Evolutionary conservation across 257 asterid species (phyloP).

Genomic region (Jacaranda copaia): DNA sequence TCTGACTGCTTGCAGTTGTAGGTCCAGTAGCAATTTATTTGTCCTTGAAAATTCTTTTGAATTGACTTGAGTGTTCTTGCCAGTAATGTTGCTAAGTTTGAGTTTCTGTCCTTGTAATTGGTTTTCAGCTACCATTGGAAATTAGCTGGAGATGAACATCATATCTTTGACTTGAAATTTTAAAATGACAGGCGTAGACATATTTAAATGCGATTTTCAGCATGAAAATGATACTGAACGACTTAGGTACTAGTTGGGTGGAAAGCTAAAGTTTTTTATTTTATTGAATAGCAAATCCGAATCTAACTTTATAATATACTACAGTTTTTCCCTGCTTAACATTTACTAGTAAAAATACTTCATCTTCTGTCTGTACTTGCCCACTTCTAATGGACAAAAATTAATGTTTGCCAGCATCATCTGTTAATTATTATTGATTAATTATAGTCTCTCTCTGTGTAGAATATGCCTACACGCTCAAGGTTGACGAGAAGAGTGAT

Average conservation of each 20-base stretch:
- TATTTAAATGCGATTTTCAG: slow-evolving; percentile 4
- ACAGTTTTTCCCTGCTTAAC: no score
- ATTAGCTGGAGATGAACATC: slow-evolving; percentile 26
- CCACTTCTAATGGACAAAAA: no score
- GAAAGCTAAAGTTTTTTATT: neutral
- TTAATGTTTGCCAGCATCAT: neutral
- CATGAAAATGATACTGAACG: slow-evolving; percentile 24
- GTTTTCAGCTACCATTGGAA: neutral
- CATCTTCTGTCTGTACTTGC: neutral
- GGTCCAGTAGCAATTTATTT: slow-evolving; percentile 1
- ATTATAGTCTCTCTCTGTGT: slow-evolving; percentile 23
- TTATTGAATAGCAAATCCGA: neutral
- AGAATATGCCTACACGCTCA: slow-evolving; percentile 88
- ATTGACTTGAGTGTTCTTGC: slow-evolving; percentile 6
- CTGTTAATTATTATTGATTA: neutral
- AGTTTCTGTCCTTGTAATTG: neutral
- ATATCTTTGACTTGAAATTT: slow-evolving; percentile 34
- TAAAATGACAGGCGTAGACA: neutral
- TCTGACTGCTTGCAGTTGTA: neutral
- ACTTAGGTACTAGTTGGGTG: slow-evolving; percentile 26
- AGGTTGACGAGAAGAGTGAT: slow-evolving; percentile 86
- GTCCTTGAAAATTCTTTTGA: neutral
- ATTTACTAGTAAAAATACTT: neutral
- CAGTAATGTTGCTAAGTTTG: neutral
- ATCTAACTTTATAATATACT: neutral